phyloP scores from a whole-genome alignment of 495 filamentous ascomycete genomes.

The Staphylotrichum longicolle region DNA sequence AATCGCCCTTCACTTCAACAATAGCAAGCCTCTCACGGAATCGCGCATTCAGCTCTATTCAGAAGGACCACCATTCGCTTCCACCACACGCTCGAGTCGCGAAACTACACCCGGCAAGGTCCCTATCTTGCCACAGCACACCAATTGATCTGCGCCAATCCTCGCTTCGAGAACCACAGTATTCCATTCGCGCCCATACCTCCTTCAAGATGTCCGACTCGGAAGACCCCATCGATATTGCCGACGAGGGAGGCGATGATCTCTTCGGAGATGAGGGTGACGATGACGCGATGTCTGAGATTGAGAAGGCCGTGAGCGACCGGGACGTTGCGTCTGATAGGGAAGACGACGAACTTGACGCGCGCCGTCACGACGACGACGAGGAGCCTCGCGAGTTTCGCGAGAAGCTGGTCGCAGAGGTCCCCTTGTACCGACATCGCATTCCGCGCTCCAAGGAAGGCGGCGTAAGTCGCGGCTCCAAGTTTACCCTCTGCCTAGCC shows the following conservation, averaged over 20 bases:
- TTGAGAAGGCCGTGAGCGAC: constrained; percentile 54
- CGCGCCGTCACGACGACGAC: constrained; percentile 43
- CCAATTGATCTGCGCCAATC: too few species aligned
- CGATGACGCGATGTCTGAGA: constrained; percentile 32
- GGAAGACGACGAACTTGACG: constrained; percentile 50
- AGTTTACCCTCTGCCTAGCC: neutral
- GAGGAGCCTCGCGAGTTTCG: constrained; percentile 45
- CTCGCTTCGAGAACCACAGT: too few species aligned
- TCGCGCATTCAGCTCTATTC: too few species aligned
- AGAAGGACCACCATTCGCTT: too few species aligned
- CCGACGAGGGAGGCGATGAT: constrained; percentile 57
- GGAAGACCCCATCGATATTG: constrained; percentile 49
- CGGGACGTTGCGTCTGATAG: constrained; percentile 79
- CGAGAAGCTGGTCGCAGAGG: constrained; percentile 56
- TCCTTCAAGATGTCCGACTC: constrained; percentile 47
- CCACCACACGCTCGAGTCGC: too few species aligned
- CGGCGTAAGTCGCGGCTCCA: constrained; percentile 43
- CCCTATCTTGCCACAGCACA: too few species aligned
- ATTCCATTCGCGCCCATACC: too few species aligned
- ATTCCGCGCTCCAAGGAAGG: constrained; percentile 71
- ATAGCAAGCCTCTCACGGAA: too few species aligned
- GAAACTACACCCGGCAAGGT: too few species aligned
- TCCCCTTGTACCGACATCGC: constrained; percentile 60
- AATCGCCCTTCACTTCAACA: neutral
- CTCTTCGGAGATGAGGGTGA: constrained; percentile 60